Conservation (phyloP, 345 rosid genomes). For the Brassica napus region DNA sequence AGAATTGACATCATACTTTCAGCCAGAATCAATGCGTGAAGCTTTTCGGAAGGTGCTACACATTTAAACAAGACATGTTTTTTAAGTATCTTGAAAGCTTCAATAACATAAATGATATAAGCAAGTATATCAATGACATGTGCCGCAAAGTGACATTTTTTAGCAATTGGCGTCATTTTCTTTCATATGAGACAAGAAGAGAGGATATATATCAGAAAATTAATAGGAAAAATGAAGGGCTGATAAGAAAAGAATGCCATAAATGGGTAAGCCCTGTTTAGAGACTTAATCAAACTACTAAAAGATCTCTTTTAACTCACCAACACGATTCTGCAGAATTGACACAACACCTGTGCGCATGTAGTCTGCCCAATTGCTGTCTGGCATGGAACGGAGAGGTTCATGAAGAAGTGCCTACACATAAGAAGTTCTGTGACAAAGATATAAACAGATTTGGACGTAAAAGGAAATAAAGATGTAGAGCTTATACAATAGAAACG, state of each 20-base stretch:
- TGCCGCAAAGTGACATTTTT: neutral
- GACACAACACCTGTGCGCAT: conserved; percentile 69
- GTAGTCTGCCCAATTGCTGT: conserved; percentile 59
- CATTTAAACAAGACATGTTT: conserved; percentile 28
- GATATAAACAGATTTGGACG: conserved; percentile 1
- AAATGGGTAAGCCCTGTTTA: neutral
- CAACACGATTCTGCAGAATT: conserved; percentile 85
- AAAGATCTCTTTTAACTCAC: conserved; percentile 46
- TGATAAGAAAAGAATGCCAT: conserved; percentile 4
- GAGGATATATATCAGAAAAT: neutral
- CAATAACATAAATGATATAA: conserved; percentile 20
- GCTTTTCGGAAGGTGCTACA: conserved; percentile 80
- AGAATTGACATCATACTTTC: conserved; percentile 63
- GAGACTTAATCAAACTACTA: conserved; percentile 9
- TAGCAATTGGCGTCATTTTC: neutral
- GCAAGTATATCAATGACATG: conserved; percentile 11
- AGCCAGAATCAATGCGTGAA: conserved; percentile 80
- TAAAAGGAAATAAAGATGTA: neutral
- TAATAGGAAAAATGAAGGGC: neutral
- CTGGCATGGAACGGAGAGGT: conserved; percentile 51
- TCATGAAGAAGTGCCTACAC: conserved; percentile 60
- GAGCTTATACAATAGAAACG: neutral
- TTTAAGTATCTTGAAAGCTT: conserved; percentile 25
- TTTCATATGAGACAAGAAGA: neutral
- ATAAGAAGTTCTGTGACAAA: conserved; percentile 16